phyloP scores from a whole-genome alignment of 352 stramenopile species.

The Phytophthora podocarpi region DNA sequence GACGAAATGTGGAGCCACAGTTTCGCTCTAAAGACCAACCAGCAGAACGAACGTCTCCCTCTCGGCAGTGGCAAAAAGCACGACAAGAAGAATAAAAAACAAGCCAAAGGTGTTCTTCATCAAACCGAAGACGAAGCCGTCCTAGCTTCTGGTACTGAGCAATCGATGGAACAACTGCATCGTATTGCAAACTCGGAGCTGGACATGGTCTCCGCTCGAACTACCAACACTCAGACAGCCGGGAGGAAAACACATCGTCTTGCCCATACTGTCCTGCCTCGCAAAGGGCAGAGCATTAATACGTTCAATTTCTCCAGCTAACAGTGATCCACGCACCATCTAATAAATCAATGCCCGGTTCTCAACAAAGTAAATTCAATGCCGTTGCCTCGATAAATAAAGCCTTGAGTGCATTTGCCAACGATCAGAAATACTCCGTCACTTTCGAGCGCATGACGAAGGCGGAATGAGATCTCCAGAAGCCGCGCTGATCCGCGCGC shows the following conservation, averaged over 20 bases:
- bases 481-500: conserved; percentile 50
- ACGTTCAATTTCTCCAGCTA: conserved; percentile 49
- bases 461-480: conserved; percentile 47
- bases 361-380: background rate
- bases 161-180: conserved; percentile 31
- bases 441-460: conserved; percentile 3
- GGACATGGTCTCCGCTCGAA: conserved; percentile 34
- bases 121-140: conserved; percentile 8
- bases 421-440: conserved; percentile 13
- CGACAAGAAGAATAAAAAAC: conserved; percentile 28
- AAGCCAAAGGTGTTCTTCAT: conserved; percentile 13
- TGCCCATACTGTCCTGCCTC: conserved; percentile 35
- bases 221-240: conserved; percentile 2
- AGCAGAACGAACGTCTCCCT: conserved; percentile 17
- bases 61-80: conserved; percentile 2
- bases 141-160: background rate
- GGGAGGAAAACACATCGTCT: conserved; percentile 45
- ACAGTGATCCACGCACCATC: no score
- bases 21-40: conserved; percentile 27
- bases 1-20: conserved; percentile 76
- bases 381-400: conserved; percentile 17
- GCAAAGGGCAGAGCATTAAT: conserved; percentile 36
- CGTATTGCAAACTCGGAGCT: conserved; percentile 37
- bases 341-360: no score
- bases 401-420: background rate